Conservation (phyloP, 495 filamentous ascomycete genomes). For the Apodospora peruviana region DNA sequence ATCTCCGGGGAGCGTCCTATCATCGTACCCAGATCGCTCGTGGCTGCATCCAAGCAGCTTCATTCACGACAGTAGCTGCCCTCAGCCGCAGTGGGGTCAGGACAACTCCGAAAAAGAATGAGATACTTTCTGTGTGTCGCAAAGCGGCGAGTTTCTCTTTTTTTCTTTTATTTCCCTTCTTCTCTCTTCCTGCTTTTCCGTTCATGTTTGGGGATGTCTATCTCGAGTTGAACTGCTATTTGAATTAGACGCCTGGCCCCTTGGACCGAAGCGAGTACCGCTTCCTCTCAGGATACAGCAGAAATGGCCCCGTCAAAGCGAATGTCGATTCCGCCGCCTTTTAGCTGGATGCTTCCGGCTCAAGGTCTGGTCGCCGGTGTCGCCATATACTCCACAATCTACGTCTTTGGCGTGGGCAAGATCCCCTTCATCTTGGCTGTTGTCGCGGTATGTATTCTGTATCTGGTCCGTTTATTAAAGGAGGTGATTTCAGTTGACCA, state of each 20-base stretch:
- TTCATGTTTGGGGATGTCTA: background rate
- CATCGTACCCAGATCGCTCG: background rate
- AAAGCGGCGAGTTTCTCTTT: background rate
- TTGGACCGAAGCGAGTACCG: background rate
- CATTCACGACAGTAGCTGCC: background rate
- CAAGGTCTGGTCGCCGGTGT: conserved; percentile 15
- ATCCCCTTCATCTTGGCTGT: conserved; percentile 18
- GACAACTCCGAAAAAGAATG: background rate
- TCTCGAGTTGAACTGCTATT: background rate
- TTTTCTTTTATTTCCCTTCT: background rate
- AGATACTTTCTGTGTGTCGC: too few species aligned
- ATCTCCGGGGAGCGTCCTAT: background rate
- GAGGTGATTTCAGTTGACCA: too few species aligned
- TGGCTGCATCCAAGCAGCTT: conserved; percentile 1
- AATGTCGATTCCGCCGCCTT: conserved; percentile 7
- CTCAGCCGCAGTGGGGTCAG: conserved; percentile 8
- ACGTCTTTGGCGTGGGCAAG: conserved; percentile 10
- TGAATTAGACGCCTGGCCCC: background rate
- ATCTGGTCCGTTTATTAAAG: background rate
- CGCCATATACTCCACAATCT: conserved; percentile 20
- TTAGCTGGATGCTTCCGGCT: conserved; percentile 18
- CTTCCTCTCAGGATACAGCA: background rate
- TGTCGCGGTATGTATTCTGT: conserved; percentile 17
- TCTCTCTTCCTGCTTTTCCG: background rate
- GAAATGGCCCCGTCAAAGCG: background rate